Conservation (phyloP, 345 rosid species). For the Citrus reticulata region DNA sequence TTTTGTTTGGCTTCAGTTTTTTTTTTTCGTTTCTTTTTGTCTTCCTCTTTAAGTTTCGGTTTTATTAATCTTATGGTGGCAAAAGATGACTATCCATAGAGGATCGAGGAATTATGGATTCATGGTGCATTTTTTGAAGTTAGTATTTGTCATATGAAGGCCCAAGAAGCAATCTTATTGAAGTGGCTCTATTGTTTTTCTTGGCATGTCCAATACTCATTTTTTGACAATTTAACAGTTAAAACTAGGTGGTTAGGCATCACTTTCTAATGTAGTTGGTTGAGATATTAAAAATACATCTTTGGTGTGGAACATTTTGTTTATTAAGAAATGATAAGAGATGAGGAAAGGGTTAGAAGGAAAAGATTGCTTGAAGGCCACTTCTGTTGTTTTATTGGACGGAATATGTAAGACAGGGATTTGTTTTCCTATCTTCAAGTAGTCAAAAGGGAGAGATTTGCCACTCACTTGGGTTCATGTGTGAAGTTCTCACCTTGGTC, state of each 20-base stretch:
- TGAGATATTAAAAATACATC: neutral
- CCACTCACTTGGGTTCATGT: neutral
- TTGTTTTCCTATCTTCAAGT: no score
- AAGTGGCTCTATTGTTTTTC: neutral
- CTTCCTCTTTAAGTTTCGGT: neutral
- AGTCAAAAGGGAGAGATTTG: neutral
- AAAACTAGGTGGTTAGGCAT: neutral
- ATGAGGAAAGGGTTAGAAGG: neutral
- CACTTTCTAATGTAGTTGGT: neutral
- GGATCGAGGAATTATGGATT: neutral
- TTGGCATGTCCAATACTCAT: neutral
- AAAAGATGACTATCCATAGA: neutral
- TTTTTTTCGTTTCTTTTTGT: neutral
- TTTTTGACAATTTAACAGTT: neutral
- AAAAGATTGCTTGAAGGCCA: no score
- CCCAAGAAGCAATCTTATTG: neutral
- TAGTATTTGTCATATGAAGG: neutral
- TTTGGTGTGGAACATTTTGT: neutral
- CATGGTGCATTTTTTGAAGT: no score
- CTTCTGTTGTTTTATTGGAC: no score
- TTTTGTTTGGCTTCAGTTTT: neutral
- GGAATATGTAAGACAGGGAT: no score
- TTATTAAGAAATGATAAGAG: neutral
- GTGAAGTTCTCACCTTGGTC: no score
- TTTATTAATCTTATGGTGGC: neutral